phyloP scores from a whole-genome alignment of 2,329 filamentous ascomycete species.

The Aspergillus quadrilineatus region DNA sequence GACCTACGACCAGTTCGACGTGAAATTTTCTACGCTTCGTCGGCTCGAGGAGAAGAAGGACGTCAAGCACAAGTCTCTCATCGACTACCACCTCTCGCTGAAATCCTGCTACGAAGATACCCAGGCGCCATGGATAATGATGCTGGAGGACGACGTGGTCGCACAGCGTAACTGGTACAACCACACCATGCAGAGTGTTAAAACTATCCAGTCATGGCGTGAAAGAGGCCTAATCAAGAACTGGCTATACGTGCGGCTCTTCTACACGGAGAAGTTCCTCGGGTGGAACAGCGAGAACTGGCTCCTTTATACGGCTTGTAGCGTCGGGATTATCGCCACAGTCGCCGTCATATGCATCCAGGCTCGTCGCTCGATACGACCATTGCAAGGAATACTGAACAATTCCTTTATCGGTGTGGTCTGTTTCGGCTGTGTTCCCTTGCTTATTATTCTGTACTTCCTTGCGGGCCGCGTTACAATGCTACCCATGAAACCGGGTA shows the following conservation, averaged over 20 bases:
- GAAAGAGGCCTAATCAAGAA: conserved; percentile 15
- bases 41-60: conserved; percentile 20
- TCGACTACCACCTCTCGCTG: conserved; percentile 47
- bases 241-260: conserved; percentile 47
- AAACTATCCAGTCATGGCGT: conserved; percentile 30
- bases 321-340: conserved; percentile 23
- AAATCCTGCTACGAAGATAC: conserved; percentile 39
- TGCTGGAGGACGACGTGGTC: conserved; percentile 51
- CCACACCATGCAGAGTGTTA: conserved; percentile 40
- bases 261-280: conserved; percentile 49
- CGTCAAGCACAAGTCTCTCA: conserved; percentile 41
- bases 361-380: conserved; percentile 17
- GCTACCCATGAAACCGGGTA: conserved; percentile 35
- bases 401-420: conserved; percentile 28
- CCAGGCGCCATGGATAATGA: conserved; percentile 44
- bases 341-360: conserved; percentile 20
- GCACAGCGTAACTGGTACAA: conserved; percentile 50
- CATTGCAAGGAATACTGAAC: conserved; percentile 19
- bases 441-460: conserved; percentile 41
- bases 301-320: conserved; percentile 38
- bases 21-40: conserved; percentile 10
- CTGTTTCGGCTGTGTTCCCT: conserved; percentile 31
- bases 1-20: conserved; percentile 38
- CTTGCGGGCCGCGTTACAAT: conserved; percentile 43
- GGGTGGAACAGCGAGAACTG: conserved; percentile 48